phyloP scores from a whole-genome alignment of 1,284 basidiomycete genomes.

The Trametes versicolor region DNA sequence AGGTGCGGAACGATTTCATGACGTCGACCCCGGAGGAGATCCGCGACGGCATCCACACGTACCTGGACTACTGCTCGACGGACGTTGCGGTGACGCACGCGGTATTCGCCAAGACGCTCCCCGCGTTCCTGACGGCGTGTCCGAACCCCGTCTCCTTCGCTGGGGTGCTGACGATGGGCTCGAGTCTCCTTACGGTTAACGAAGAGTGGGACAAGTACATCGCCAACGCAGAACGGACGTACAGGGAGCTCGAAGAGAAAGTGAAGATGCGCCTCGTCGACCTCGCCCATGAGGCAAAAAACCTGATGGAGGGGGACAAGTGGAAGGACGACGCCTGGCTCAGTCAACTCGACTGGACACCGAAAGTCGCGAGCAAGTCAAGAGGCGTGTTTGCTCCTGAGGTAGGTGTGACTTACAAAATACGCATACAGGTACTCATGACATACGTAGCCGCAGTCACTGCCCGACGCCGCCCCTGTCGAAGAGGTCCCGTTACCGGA shows the following conservation, averaged over 20 bases:
- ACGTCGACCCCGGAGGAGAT: conserved; percentile 72
- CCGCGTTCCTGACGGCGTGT: conserved; percentile 85
- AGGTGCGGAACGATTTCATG: conserved; percentile 84
- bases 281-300: conserved; percentile 73
- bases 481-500: not conserved
- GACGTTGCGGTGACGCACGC: conserved; percentile 90
- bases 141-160: conserved; percentile 95
- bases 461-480: not conserved
- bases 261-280: conserved; percentile 75
- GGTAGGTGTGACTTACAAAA: conserved; percentile 35
- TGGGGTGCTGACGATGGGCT: conserved; percentile 93
- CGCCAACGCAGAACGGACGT: conserved; percentile 80
- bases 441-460: not conserved
- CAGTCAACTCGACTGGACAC: conserved; percentile 94
- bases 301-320: conserved; percentile 52
- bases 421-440: not conserved
- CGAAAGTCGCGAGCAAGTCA: conserved; percentile 82
- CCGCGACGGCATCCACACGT: conserved; percentile 72
- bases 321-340: conserved; percentile 90
- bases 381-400: conserved; percentile 56
- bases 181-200: conserved; percentile 91
- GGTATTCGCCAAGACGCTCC: conserved; percentile 86
- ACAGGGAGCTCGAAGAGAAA: conserved; percentile 78
- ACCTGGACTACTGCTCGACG: conserved; percentile 88
- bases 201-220: conserved; percentile 90